These are phyloP conservation scores for Microbotryum silenes-acaulis DNA, from an alignment of 1,284 basidiomycete genomes.

Conservation along the genomic window DNA sequence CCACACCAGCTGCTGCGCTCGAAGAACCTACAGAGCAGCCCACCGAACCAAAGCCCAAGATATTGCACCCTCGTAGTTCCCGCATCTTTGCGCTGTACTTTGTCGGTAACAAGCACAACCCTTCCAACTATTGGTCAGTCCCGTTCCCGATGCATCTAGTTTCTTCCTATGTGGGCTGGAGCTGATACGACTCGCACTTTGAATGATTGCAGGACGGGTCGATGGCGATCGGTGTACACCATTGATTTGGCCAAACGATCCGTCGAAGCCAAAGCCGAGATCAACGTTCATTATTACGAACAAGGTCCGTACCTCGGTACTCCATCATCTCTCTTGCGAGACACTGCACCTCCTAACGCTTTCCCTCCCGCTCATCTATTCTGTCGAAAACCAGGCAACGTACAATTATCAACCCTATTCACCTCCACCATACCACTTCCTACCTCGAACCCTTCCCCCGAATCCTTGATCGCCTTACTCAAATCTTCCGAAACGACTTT, in stretches of 20 bases:
- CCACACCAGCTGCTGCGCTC: slow-evolving; percentile 1
- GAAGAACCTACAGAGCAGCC: slow-evolving; percentile 1
- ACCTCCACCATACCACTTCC: slow-evolving; percentile 55
- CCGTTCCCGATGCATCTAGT: neutral
- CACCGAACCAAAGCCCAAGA: neutral
- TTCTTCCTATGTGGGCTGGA: neutral
- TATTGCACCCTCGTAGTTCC: slow-evolving; percentile 9
- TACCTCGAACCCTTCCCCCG: slow-evolving; percentile 47
- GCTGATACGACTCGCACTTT: neutral
- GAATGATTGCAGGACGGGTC: slow-evolving; percentile 54
- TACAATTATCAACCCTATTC: slow-evolving; percentile 75
- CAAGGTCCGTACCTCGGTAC: slow-evolving; percentile 59
- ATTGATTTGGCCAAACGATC: slow-evolving; percentile 41
- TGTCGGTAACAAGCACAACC: slow-evolving; percentile 89
- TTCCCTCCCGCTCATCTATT: neutral
- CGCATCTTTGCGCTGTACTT: slow-evolving; percentile 62
- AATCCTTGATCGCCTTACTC: slow-evolving; percentile 70
- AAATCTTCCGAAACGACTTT: slow-evolving; percentile 62
- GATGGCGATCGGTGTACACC: slow-evolving; percentile 62
- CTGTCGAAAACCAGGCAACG: slow-evolving; percentile 47
- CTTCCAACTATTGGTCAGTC: slow-evolving; percentile 64
- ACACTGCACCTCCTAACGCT: too few relatives aligned
- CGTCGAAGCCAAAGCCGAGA: slow-evolving; percentile 54
- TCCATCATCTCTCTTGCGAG: too few relatives aligned
- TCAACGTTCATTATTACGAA: slow-evolving; percentile 92